phyloP scores from a whole-genome alignment of 2,329 filamentous ascomycete species.

The Hymenoscyphus scutula region DNA sequence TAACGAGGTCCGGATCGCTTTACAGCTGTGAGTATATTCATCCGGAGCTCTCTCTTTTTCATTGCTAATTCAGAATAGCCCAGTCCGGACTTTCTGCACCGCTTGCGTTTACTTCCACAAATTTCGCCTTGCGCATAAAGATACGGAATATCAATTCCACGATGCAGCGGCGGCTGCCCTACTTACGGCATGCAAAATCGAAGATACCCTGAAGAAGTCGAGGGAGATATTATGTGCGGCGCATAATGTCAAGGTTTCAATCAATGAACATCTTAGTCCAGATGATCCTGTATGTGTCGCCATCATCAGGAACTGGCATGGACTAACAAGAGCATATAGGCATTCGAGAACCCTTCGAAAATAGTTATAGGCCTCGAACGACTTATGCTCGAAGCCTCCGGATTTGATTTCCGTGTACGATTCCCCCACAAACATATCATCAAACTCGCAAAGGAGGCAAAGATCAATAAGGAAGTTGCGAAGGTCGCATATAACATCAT shows the following conservation, averaged over 20 bases:
- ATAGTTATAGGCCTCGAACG: constrained; percentile 87
- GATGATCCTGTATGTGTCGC: constrained; percentile 70
- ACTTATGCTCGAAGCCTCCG: constrained; percentile 85
- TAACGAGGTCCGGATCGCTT: constrained; percentile 73
- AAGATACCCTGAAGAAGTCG: constrained; percentile 97
- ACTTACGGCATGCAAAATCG: constrained; percentile 93
- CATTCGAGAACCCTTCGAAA: constrained; percentile 76
- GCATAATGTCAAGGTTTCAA: constrained; percentile 69
- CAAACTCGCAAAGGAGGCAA: constrained; percentile 62
- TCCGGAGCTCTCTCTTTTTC: not conserved
- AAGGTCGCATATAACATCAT: constrained; percentile 76
- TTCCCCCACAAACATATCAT: constrained; percentile 82
- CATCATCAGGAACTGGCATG: not conserved
- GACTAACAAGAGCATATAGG: constrained; percentile 43
- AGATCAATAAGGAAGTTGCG: constrained; percentile 54
- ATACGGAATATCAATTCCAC: constrained; percentile 79
- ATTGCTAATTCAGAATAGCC: constrained; percentile 48
- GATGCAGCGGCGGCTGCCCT: constrained; percentile 86
- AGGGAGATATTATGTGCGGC: constrained; percentile 87
- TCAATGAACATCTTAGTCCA: constrained; percentile 66
- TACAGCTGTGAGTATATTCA: constrained; percentile 66
- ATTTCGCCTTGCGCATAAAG: constrained; percentile 82
- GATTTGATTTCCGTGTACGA: constrained; percentile 89
- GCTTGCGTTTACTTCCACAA: constrained; percentile 92
- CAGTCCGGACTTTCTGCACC: constrained; percentile 87